Percentiles rank a stretch among this genome's conserved stretches.
phyloP scores from a whole-genome alignment of 177 flowering plant genomes.

The Vitis hybrid region DNA sequence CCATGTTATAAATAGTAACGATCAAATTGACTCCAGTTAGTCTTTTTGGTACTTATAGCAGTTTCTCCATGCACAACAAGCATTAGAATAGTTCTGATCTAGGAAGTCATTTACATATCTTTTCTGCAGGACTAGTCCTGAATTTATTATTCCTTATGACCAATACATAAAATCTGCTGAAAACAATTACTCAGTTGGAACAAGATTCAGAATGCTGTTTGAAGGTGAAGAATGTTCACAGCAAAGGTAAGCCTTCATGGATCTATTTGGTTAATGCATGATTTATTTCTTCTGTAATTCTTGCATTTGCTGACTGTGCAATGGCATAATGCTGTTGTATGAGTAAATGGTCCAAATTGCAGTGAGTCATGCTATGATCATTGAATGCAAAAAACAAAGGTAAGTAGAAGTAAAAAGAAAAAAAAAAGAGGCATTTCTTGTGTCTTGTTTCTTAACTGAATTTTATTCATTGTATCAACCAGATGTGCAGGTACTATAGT shows the following conservation, averaged over 20 bases:
- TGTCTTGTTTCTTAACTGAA: too few species aligned
- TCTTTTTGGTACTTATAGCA: not conserved
- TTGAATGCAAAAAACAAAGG: not conserved
- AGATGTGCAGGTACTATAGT: slow-evolving; percentile 48
- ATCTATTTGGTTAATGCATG: too few species aligned
- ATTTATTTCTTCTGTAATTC: not conserved
- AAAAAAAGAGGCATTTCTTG: too few species aligned
- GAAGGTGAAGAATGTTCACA: slow-evolving; percentile 47
- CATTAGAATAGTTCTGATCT: not conserved
- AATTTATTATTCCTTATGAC: slow-evolving; percentile 43
- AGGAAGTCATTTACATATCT: not conserved
- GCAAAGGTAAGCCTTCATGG: slow-evolving; percentile 31
- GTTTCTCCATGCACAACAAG: not conserved
- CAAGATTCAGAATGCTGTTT: slow-evolving; percentile 47
- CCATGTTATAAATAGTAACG: not conserved
- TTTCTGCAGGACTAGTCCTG: slow-evolving; percentile 51
- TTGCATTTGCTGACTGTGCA: not conserved
- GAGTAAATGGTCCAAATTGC: not conserved
- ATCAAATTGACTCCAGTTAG: not conserved
- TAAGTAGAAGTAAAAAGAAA: not conserved
- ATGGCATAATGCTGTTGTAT: not conserved
- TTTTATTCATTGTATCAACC: slow-evolving; percentile 5
- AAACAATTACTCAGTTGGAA: slow-evolving; percentile 32
- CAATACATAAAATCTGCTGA: slow-evolving; percentile 34
- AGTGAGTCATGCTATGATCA: not conserved